phyloP scores from a whole-genome alignment of 148 eudicot genomes.

The Rhododendron griersonianum region DNA sequence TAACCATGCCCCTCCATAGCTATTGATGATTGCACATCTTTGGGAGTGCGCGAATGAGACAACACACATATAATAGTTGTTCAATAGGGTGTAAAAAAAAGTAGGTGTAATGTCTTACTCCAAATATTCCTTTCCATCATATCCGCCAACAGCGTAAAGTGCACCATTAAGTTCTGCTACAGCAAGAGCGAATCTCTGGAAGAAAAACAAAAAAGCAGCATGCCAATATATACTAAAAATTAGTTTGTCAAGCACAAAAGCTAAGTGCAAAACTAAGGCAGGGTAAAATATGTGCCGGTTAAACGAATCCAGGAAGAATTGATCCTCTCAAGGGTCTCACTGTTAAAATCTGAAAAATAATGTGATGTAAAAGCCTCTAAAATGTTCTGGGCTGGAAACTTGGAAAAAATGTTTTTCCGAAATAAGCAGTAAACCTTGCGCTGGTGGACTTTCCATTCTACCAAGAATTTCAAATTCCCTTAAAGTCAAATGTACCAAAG shows the following conservation, averaged over 20 bases:
- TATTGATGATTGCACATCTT: not conserved
- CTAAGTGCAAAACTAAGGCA: not conserved
- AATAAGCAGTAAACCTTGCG: not conserved
- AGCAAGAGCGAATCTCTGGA: conserved; percentile 77
- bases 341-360: not conserved
- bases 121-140: conserved; percentile 58
- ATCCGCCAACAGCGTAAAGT: conserved; percentile 82
- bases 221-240: not conserved
- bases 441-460: not conserved
- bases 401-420: not conserved
- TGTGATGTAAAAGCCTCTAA: not conserved
- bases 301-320: not conserved
- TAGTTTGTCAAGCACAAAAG: not conserved
- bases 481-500: not conserved
- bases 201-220: conserved; percentile 5
- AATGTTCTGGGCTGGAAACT: not conserved
- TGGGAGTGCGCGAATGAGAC: not conserved
- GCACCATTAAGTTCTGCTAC: conserved; percentile 66
- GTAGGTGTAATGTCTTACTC: conserved; percentile 36
- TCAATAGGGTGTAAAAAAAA: conserved; percentile 8
- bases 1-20: not conserved
- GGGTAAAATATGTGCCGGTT: not conserved
- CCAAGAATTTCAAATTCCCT: not conserved
- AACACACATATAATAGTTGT: not conserved
- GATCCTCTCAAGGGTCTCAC: not conserved